Evolutionary conservation across 1,284 basidiomycete species (phyloP).

Genomic region (Naganishia albida): DNA sequence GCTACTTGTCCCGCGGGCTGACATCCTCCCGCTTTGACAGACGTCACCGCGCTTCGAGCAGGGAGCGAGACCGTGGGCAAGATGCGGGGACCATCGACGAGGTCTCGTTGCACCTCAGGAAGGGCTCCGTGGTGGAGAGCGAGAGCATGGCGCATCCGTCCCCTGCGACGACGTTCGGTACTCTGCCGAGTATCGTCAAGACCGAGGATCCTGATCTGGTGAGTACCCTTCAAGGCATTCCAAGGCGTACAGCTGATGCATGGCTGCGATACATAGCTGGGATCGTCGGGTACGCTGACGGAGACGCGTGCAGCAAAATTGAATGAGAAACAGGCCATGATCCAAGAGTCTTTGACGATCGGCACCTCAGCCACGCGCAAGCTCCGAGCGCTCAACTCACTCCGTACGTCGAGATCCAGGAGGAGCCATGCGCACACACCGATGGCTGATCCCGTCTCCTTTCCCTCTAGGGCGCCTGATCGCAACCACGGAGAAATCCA

Average conservation of each 20-base stretch:
- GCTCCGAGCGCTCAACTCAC: neutral
- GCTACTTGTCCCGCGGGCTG: neutral
- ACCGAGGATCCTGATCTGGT: conserved; percentile 19
- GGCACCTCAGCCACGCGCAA: conserved; percentile 7
- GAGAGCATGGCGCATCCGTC: conserved; percentile 6
- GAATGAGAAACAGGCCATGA: conserved; percentile 8
- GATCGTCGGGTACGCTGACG: conserved; percentile 16
- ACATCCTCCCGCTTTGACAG: no score
- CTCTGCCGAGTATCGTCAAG: neutral
- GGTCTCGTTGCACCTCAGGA: neutral
- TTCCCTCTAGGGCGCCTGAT: conserved; percentile 2
- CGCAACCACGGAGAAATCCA: conserved; percentile 16
- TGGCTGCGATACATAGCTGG: neutral
- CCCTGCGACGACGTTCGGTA: conserved; percentile 7
- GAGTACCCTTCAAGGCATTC: neutral
- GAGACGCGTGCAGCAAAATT: neutral
- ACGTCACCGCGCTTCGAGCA: neutral
- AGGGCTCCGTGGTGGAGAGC: conserved; percentile 1
- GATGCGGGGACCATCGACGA: neutral
- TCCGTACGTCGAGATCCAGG: neutral
- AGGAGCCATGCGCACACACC: neutral
- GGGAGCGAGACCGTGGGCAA: neutral
- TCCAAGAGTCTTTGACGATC: conserved; percentile 1
- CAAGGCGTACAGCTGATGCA: neutral
- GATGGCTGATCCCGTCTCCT: no score